A percentile compares a stretch with the other conserved stretches of the same genome.
Evolutionary conservation across 139 green algal species (phyloP).

Genomic region (Picochlorum sp.): DNA sequence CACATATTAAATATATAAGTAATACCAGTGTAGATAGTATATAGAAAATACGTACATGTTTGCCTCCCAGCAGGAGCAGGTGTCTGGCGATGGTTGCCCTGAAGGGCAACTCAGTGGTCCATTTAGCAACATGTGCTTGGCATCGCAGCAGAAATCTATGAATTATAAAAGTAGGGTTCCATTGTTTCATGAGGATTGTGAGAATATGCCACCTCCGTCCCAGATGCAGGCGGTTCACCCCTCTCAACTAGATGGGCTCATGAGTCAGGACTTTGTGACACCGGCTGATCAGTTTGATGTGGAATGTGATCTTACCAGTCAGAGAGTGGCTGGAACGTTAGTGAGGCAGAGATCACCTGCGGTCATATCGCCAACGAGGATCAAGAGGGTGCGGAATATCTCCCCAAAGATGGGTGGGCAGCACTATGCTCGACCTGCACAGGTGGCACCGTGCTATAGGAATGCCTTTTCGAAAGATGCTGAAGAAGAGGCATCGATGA

Average conservation of each 20-base stretch:
- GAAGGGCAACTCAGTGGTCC: conserved; percentile 8
- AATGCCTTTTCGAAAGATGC: conserved; percentile 19
- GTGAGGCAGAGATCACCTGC: conserved; percentile 21
- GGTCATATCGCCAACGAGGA: conserved; percentile 26
- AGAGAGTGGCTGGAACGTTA: not conserved
- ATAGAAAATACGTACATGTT: too few species aligned
- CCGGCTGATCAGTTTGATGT: conserved; percentile 38
- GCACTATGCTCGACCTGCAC: not conserved
- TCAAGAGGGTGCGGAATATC: conserved; percentile 33
- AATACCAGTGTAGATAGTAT: too few species aligned
- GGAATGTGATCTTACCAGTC: conserved; percentile 2
- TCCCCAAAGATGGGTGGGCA: not conserved
- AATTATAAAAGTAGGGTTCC: too few species aligned
- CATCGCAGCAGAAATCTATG: not conserved
- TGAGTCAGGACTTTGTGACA: conserved; percentile 48
- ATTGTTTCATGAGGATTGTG: too few species aligned
- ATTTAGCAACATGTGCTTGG: conserved; percentile 23
- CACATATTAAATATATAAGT: too few species aligned
- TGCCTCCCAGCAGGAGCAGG: too few species aligned
- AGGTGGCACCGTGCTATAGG: conserved; percentile 32
- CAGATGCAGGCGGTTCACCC: too few species aligned
- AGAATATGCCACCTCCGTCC: too few species aligned
- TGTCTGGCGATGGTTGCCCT: too few species aligned
- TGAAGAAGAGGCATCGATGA: conserved; percentile 12
- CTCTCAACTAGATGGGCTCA: not conserved